Conservation (phyloP, 176 grass and related monocot species). For the Cenchrus fungigraminus region DNA sequence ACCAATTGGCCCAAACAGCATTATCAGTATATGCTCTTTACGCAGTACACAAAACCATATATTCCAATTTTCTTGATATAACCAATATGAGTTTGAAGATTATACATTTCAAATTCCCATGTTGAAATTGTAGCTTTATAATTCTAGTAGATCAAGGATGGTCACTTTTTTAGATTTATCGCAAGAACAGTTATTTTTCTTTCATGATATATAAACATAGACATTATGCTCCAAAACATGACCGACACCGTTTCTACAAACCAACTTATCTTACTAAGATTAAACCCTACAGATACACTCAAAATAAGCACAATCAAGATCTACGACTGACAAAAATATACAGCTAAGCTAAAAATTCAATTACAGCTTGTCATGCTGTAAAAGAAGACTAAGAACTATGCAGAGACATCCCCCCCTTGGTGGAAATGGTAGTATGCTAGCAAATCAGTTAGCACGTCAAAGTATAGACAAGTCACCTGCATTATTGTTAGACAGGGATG, state of each 20-base stretch:
- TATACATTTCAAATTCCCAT: neutral
- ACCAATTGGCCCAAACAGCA: constrained; percentile 12
- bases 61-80: neutral
- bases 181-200: neutral
- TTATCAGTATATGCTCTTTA: neutral
- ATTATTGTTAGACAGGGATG: neutral
- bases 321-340: neutral
- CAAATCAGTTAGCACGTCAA: neutral
- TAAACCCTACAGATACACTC: constrained; percentile 2
- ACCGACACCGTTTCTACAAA: neutral
- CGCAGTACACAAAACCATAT: neutral
- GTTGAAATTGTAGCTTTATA: neutral
- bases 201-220: neutral
- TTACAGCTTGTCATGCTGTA: neutral
- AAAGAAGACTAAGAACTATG: constrained; percentile 3
- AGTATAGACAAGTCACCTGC: neutral
- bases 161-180: neutral
- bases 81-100: neutral
- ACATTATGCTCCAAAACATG: neutral
- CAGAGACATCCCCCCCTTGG: neutral
- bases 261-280: neutral
- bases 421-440: neutral
- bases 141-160: neutral
- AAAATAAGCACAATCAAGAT: constrained; percentile 12
- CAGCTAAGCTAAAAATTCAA: neutral